These are phyloP conservation scores for Pseudevernia furfuracea DNA, from an alignment of 495 filamentous ascomycete genomes.

Conservation along the genomic window DNA sequence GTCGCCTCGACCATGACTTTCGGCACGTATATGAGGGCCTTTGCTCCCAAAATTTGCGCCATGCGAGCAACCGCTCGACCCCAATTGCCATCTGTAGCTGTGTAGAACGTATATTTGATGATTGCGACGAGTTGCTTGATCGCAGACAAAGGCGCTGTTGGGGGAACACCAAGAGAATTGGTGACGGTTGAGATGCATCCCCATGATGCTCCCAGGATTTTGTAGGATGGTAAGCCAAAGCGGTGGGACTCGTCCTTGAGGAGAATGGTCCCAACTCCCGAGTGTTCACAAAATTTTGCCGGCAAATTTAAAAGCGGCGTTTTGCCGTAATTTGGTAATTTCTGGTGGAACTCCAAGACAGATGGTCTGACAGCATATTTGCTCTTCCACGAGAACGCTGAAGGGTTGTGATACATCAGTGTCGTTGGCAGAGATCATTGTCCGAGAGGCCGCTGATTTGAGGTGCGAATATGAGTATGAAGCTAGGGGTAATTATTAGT, in stretches of 20 bases:
- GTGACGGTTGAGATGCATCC: constrained; percentile 50
- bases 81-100: constrained; percentile 66
- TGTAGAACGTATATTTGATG: constrained; percentile 34
- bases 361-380: neutral
- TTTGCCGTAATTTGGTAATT: constrained; percentile 41
- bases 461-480: too few species aligned
- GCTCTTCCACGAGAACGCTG: constrained; percentile 10
- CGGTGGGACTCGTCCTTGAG: constrained; percentile 54
- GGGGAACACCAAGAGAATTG: constrained; percentile 34
- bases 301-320: constrained; percentile 47
- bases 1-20: constrained; percentile 44
- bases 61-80: constrained; percentile 61
- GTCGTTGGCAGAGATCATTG: neutral
- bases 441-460: too few species aligned
- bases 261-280: constrained; percentile 46
- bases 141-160: constrained; percentile 33
- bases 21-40: constrained; percentile 50
- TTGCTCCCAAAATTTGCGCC: constrained; percentile 47
- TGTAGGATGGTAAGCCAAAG: constrained; percentile 63
- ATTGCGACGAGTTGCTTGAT: constrained; percentile 34
- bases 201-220: constrained; percentile 73
- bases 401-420: constrained; percentile 18
- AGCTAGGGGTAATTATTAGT: too few species aligned
- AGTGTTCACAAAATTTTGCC: constrained; percentile 41
- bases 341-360: constrained; percentile 39